Base-by-base conservation (phyloP, 2,329 filamentous ascomycete genomes). In the Aureobasidium sp. region DNA sequence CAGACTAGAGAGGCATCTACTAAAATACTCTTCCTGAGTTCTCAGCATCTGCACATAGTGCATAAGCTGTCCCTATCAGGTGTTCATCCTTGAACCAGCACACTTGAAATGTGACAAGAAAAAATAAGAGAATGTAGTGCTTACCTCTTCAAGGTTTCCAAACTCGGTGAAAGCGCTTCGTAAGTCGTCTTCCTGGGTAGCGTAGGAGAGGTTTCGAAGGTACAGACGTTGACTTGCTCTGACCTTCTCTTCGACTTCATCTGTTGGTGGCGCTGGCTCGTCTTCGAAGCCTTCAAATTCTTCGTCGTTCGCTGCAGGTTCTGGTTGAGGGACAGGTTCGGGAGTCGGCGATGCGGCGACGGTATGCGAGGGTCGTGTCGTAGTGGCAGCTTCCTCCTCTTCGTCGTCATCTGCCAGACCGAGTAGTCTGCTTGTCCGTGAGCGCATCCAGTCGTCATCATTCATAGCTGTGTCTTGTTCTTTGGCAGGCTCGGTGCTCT, bases 61-160 rank as follows among this genome's bases (percentile, higher is more conserved):
- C 89, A 93, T 97, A 89, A 91, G 93, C 86, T 97, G 94, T 97
- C 94, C 94, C 94, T 97, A 97, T 97, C 94, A 86, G 89, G 89
- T 85, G 79, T 90, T 97, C 93, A 97, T 97, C 94, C 93, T 83
- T 64, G 54, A 63, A 64, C 42, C 48, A 55, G 49, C 42, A 50
- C 34, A 25, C 41, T 39, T 42, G 59, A 57, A n/a, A 62, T 32
- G 57, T 36, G 63, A 67, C 5, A 59, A 63, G 64, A 66, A 53
- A 61, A 62, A 66, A 66, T 21, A 21, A 21, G 21, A 64, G 60
- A 67, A 52, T 48, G 60, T 37, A 55, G 32, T 45, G 77, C 90
- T 82, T 86, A 97, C 94, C 87, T 97, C 93, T 81, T 93, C 84
- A 50, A 97, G 76, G 61, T 82, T 78, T 41, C 92, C 93, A 72